Percentiles rank a stretch among this genome's conserved stretches.
Conservation (phyloP, 495 filamentous ascomycete species). For the Aspergillus cristatus region DNA sequence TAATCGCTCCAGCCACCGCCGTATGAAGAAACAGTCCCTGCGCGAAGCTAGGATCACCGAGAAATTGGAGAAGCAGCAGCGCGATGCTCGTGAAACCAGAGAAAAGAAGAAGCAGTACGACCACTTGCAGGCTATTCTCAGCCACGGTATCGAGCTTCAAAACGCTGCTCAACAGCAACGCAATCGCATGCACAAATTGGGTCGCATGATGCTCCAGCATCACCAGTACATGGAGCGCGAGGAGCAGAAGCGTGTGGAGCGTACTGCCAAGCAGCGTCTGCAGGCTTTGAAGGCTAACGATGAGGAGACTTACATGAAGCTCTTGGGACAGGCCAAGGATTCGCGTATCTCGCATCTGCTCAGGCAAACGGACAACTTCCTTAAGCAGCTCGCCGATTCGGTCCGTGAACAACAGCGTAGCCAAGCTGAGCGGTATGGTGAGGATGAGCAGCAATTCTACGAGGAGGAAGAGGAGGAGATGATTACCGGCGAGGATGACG, state of each 20-base stretch:
- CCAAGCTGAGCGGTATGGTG: slow-evolving; percentile 67
- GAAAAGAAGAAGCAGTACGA: slow-evolving; percentile 96
- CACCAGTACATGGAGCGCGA: slow-evolving; percentile 97
- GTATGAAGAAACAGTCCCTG: slow-evolving; percentile 92
- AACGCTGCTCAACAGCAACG: slow-evolving; percentile 45
- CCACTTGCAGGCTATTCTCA: slow-evolving; percentile 65
- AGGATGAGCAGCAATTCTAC: slow-evolving; percentile 47
- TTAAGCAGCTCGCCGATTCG: slow-evolving; percentile 87
- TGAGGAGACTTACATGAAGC: slow-evolving; percentile 93
- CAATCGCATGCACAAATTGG: slow-evolving; percentile 69
- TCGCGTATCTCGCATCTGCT: slow-evolving; percentile 96
- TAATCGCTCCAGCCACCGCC: slow-evolving; percentile 77
- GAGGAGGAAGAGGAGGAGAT: slow-evolving; percentile 62
- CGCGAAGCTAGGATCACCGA: slow-evolving; percentile 96
- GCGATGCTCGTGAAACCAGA: slow-evolving; percentile 82
- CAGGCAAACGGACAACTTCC: slow-evolving; percentile 91
- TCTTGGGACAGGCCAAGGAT: slow-evolving; percentile 96
- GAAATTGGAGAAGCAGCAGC: slow-evolving; percentile 96
- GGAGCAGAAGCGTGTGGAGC: slow-evolving; percentile 93
- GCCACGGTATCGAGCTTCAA: slow-evolving; percentile 58
- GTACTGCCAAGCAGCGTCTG: slow-evolving; percentile 98
- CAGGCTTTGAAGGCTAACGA: slow-evolving; percentile 97
- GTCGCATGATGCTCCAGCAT: slow-evolving; percentile 74
- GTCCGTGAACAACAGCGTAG: slow-evolving; percentile 86
- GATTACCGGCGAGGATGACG: slow-evolving; percentile 58